Base-by-base conservation (phyloP, 208 protist genomes). In the Leishmania mexicana region DNA sequence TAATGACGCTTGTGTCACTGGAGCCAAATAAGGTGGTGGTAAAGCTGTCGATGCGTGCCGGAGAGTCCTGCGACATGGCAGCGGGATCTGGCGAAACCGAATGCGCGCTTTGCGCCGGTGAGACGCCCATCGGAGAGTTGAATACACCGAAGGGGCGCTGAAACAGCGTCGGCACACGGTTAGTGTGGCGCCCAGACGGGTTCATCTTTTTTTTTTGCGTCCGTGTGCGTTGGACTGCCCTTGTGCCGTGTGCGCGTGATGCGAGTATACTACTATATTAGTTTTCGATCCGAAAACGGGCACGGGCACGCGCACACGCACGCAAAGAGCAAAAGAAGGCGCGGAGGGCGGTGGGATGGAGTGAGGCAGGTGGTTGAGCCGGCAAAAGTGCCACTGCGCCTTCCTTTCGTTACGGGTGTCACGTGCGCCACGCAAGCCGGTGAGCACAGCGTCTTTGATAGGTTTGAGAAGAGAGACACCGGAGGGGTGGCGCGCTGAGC, bases 41-140 rank as follows among this genome's bases (percentile, higher is more conserved):
- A 21, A 17, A 76, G 72, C 72, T 76, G 35, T 15, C 49, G 5
- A 76, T 60, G 45, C 31, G 49, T 42, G 72, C 72, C 62, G 62
- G 54, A n/a, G 58, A 68, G 76, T 79, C 42, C 58, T 57, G 76
- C 24, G 60, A 68, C 45, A 51, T 42, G 17, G 42, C 38, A n/a
- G 57, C 24, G 17, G 31, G 15, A 42, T 79, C 58, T 5, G 28
- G 62, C 58, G 47, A 83, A 38, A 51, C 38, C 72, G n/a, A 10
- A 35, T 53, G 28, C 31, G 49, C 49, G 17, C 15, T n/a, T 2
- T 11, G 68, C 8, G 24, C 21, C 24, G 24, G 68, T 7, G 42
- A 51, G 24, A n/a, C 1, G 10, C 68, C 42, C 35, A n/a, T 15
- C 49, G 42, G 68, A 15, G 42, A 42, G 68, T 73, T 6, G 24